Conservation (phyloP, 202 grass and related monocot genomes). For the Bolboschoenoplectus hybrid region DNA sequence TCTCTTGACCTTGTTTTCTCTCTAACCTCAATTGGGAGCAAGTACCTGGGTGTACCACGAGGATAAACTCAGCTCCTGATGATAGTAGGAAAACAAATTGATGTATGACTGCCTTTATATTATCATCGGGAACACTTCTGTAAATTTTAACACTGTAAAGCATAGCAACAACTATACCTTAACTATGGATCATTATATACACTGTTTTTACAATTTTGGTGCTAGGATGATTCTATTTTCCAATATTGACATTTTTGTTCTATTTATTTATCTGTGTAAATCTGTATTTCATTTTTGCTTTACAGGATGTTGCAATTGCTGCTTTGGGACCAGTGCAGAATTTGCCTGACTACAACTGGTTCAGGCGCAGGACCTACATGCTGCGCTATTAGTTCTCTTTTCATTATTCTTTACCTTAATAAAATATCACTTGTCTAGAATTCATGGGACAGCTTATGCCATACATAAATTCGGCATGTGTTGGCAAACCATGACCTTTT, state of each 20-base stretch:
- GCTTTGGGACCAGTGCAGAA: constrained; percentile 88
- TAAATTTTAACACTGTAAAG: not conserved
- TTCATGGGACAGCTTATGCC: constrained; percentile 38
- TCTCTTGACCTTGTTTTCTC: not conserved
- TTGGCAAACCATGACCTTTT: constrained; percentile 41
- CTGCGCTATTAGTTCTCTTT: constrained; percentile 74
- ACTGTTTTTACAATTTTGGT: not conserved
- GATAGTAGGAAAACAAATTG: not conserved
- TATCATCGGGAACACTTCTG: not conserved
- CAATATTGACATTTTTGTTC: not conserved
- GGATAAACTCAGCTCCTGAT: not conserved
- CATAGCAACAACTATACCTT: not conserved
- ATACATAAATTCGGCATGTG: constrained; percentile 54
- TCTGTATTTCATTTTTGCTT: constrained; percentile 20
- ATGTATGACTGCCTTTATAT: not conserved
- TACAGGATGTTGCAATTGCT: constrained; percentile 83
- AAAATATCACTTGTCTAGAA: constrained; percentile 44
- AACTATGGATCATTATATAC: not conserved
- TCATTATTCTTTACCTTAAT: constrained; percentile 35
- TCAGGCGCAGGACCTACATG: constrained; percentile 95
- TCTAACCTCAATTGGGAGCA: constrained; percentile 13
- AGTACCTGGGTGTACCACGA: not conserved
- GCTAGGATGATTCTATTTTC: not conserved
- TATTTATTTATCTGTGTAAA: not conserved
- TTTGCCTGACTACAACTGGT: constrained; percentile 99